Evolutionary conservation across 129 eudicot genomes (phyloP), one percentile per base, ranked within the genome.

Genomic region (Flaveria sonorensis): DNA sequence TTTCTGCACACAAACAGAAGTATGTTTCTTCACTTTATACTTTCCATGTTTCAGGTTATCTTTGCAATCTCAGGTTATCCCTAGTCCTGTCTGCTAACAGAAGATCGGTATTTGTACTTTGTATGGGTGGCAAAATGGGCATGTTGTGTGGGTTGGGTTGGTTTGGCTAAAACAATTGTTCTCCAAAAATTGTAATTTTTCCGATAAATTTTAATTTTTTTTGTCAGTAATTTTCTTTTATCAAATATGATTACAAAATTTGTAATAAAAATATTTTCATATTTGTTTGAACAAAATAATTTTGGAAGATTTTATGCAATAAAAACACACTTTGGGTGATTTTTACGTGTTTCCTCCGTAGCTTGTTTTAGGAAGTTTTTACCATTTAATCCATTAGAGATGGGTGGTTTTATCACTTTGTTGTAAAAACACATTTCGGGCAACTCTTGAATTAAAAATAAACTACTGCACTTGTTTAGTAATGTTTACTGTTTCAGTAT

Each of bases 1-100:
- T 80, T 21, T 74, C 82, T 16, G 36, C 96, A 4, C 84, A 79
- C 59, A 87, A 81, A 14, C 91, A 85, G 60, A 84, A 77, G 98
- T 93, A 72, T 14, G 73, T 68, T 75, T 20, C 61, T 75, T n/a
- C 59, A 16, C 45, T 63, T 77, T 10, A 18, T 19, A 73, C 53
- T 12, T 60, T 60, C 10, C 26, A 60, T 60, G 26, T 60, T 23
- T 24, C 39, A 10, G 16, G 36, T 48, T 48, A n/a, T 26, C 11
- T 64, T 16, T 61, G 43, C 71, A 47, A 21, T 45, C 45, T 74
- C 13, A 24, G 70, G 70, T 9, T 16, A 57, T 30, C 6, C 13
- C 23, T 39, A 21, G 53, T 32, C 66, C 74, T 51, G n/a, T 51
- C 10, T 9, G n/a, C 50, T 51, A 51, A 40, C 53, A 56, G 13